Percentiles rank a stretch among this genome's conserved stretches.
Conservation (phyloP, 163 green algal genomes). For the Dunaliella salina region DNA sequence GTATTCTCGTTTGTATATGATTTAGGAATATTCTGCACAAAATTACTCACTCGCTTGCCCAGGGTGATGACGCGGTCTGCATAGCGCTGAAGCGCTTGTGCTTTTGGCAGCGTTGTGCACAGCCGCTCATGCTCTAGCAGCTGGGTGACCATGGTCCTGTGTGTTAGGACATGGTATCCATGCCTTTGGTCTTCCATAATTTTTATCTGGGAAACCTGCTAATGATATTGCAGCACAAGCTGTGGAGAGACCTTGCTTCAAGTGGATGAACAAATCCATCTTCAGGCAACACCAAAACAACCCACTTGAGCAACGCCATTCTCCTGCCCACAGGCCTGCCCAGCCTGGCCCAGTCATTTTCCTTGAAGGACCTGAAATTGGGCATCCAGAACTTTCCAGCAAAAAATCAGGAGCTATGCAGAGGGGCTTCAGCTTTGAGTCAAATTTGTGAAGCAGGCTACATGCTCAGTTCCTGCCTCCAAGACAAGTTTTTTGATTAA, state of each 20-base stretch:
- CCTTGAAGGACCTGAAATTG: constrained; percentile 11
- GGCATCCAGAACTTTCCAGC: constrained; percentile 3
- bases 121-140: constrained; percentile 85
- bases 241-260: neutral
- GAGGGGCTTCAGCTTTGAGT: too few species aligned
- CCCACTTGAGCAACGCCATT: constrained; percentile 16
- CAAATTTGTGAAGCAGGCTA: too few species aligned
- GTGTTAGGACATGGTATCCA: neutral
- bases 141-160: constrained; percentile 88
- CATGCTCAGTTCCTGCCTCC: too few species aligned
- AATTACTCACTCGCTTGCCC: constrained; percentile 56
- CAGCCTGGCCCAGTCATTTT: constrained; percentile 4
- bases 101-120: constrained; percentile 82
- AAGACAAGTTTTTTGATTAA: too few species aligned
- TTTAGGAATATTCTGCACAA: too few species aligned
- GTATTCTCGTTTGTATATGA: too few species aligned
- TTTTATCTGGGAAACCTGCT: neutral
- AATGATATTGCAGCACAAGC: too few species aligned
- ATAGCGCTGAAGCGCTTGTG: constrained; percentile 77
- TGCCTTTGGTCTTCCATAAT: too few species aligned
- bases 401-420: too few species aligned
- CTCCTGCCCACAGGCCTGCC: constrained; percentile 6
- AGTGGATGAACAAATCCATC: too few species aligned
- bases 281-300: too few species aligned
- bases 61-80: constrained; percentile 82